Base-by-base conservation (phyloP, 768 basidiomycete species). In the Leccinum ochraceum region DNA sequence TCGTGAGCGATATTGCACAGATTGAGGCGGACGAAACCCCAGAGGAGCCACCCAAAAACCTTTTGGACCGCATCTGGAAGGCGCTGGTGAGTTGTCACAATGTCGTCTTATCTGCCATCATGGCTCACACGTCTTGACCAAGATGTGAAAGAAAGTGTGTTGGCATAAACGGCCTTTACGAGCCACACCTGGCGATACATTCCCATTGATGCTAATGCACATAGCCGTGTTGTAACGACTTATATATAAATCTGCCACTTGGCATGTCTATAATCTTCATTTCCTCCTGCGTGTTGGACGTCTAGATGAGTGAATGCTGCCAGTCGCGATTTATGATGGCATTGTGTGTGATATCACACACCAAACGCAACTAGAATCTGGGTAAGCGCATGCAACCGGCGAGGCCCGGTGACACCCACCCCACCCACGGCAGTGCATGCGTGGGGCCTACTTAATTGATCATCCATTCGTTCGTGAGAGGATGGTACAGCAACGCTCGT, bases 21-120 rank as follows among this genome's bases (percentile, higher is more conserved):
- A 87, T 91, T 50, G 87, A 87, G 67, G 87, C 87, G 0, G 86
- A 84, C 3, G 81, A 79, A 79, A 83, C 82, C 65, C 89, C 92
- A 49, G 89, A 92, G 22, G 83, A 82, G 7, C 85, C 86, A 11
- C 90, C 94, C 3, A 84, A 64, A 66, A 94, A 89, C 70, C 82
- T 76, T 66, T 0, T 76, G 3, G 90, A 90, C 59, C 85, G 83
- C 24, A 80, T 93, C 74, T 94, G 93, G 92, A 76, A 74, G 60
- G 89, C 88, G 88, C 75, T 95, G 74, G 89, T 94, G 63, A 78
- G 88, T 77, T 20, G 30, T 54, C 39, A 1, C 6, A 3, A 20
- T 26, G 13, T 44, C 11, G 16, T 54, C 55, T 10, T 22, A 26
- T 36, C 20, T 28, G 10, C 3, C 13, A 20, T 28, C 7, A 1